Evolutionary conservation across 192 early-diverging fungal species (phyloP).

Genomic region (Backusella luteola): DNA sequence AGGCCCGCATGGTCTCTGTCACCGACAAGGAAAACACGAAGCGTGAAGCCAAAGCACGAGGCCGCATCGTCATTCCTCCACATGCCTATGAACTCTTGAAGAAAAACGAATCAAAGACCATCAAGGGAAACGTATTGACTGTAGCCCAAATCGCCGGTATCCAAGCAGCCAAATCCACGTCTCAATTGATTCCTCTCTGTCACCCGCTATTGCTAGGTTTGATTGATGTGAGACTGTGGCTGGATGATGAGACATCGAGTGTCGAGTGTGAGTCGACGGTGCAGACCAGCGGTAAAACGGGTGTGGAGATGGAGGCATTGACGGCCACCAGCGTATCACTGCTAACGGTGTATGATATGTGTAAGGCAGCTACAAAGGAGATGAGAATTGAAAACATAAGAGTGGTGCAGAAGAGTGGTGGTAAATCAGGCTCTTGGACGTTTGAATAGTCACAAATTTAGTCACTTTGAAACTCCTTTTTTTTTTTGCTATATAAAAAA

Average conservation of each 20-base stretch:
- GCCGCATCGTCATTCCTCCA: slow-evolving; percentile 64
- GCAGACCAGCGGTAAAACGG: slow-evolving; percentile 80
- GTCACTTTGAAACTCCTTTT: background rate
- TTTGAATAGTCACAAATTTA: slow-evolving; percentile 3
- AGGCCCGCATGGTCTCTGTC: slow-evolving; percentile 89
- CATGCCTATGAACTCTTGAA: slow-evolving; percentile 66
- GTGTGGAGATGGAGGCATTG: slow-evolving; percentile 88
- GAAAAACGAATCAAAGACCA: slow-evolving; percentile 43
- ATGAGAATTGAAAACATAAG: slow-evolving; percentile 76
- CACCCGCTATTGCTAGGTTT: slow-evolving; percentile 76
- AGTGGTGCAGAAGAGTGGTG: slow-evolving; percentile 81
- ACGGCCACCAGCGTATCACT: slow-evolving; percentile 79
- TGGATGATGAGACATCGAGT: slow-evolving; percentile 35
- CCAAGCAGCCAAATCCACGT: slow-evolving; percentile 85
- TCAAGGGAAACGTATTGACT: slow-evolving; percentile 87
- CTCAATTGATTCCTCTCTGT: slow-evolving; percentile 82
- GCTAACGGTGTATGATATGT: slow-evolving; percentile 95
- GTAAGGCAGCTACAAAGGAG: slow-evolving; percentile 84
- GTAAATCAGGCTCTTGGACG: slow-evolving; percentile 67
- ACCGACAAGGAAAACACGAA: slow-evolving; percentile 63
- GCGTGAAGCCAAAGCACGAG: slow-evolving; percentile 74
- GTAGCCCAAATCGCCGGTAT: slow-evolving; percentile 91
- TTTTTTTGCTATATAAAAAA: too few species aligned
- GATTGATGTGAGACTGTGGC: slow-evolving; percentile 64
- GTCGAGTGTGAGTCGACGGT: slow-evolving; percentile 72